Evolutionary conservation across 108 stramenopile species (phyloP).

Genomic region (Discostella stelligeroides): DNA sequence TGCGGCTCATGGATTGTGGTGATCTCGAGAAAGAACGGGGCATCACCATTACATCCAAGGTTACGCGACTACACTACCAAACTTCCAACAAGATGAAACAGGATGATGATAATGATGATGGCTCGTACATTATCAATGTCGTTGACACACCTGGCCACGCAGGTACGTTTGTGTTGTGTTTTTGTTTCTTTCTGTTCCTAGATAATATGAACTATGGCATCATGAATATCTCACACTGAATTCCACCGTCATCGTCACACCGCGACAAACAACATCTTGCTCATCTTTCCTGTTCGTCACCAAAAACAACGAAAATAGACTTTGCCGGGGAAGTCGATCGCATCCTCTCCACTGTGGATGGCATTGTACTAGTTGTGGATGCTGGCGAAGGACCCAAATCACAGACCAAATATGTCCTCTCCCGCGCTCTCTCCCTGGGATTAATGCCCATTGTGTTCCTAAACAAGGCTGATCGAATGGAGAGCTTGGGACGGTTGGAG

Average conservation of each 20-base stretch:
- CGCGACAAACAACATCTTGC: too few species aligned
- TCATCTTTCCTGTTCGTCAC: too few species aligned
- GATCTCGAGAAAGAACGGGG: conserved; percentile 96
- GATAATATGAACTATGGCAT: too few species aligned
- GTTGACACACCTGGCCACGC: conserved; percentile 96
- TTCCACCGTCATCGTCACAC: too few species aligned
- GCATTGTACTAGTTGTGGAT: conserved; percentile 88
- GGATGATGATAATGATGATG: background rate
- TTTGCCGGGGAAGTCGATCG: conserved; percentile 97
- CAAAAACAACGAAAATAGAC: too few species aligned
- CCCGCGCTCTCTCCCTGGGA: conserved; percentile 83
- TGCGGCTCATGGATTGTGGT: conserved; percentile 90
- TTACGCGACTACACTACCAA: conserved; percentile 77
- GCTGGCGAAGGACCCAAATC: conserved; percentile 93
- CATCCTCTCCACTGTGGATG: conserved; percentile 92
- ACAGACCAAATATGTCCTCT: conserved; percentile 96
- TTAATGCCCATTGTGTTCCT: conserved; percentile 93
- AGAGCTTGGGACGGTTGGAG: conserved; percentile 78
- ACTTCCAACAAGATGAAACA: background rate
- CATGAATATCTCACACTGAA: too few species aligned
- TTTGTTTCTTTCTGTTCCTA: too few species aligned
- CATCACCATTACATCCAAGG: conserved; percentile 96
- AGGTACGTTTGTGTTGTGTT: too few species aligned
- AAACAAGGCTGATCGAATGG: conserved; percentile 95
- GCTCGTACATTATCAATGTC: conserved; percentile 67